Evolutionary conservation across 2,329 filamentous ascomycete species (phyloP).

Genomic region (Xylariaceae sp.): DNA sequence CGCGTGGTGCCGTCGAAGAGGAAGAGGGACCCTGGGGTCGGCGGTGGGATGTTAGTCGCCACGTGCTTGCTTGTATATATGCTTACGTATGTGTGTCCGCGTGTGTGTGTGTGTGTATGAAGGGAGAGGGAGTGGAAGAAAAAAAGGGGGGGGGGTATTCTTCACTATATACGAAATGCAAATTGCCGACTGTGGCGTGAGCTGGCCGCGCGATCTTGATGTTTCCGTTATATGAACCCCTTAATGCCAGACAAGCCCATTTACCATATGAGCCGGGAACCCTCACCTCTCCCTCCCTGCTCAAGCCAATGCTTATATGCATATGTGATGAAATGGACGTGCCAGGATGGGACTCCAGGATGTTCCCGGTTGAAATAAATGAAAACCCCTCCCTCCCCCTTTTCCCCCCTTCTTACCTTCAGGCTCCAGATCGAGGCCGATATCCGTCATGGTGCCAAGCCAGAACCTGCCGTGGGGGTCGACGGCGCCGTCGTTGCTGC

Average conservation of each 20-base stretch:
- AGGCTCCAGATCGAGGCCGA: conserved; percentile 57
- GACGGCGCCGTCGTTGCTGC: conserved; percentile 80
- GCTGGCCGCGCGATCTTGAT: too few relatives aligned
- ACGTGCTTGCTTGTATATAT: too few relatives aligned
- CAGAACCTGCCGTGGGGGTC: conserved; percentile 83
- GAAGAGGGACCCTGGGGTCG: conserved; percentile 66
- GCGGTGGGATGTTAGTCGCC: neutral
- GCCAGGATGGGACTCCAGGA: too few relatives aligned
- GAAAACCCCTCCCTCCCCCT: neutral
- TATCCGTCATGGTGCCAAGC: conserved; percentile 85
- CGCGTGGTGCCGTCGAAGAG: conserved; percentile 66
- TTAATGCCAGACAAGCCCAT: too few relatives aligned
- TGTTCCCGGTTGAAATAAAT: neutral
- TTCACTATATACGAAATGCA: too few relatives aligned
- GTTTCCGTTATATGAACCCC: too few relatives aligned
- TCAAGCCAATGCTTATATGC: too few relatives aligned
- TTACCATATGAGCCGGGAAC: too few relatives aligned
- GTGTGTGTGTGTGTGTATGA: neutral
- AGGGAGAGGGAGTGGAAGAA: conserved; percentile 1
- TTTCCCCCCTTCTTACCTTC: conserved; percentile 60
- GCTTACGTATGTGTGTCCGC: too few relatives aligned
- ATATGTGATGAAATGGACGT: too few relatives aligned
- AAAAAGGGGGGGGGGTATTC: neutral
- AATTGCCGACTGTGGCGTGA: too few relatives aligned
- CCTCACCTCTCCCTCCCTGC: too few relatives aligned